These are phyloP conservation scores for Fusarium staphyleae DNA, from an alignment of 2,329 filamentous ascomycete species.

Conservation along the genomic window DNA sequence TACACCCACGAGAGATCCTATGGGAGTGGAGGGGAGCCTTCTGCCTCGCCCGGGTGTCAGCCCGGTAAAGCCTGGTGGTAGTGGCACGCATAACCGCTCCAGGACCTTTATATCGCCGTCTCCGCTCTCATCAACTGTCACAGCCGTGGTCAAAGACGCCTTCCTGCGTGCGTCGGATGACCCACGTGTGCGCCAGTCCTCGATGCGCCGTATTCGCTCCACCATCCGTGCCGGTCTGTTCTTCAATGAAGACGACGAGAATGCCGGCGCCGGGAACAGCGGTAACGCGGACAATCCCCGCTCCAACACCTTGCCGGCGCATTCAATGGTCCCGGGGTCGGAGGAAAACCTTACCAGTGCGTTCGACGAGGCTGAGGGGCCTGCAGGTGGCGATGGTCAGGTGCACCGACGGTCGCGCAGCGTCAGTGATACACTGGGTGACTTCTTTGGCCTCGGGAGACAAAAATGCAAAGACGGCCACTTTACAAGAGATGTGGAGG, in stretches of 20 bases:
- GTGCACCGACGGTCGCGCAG: slow-evolving; percentile 48
- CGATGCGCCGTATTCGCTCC: slow-evolving; percentile 56
- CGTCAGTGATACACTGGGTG: slow-evolving; percentile 52
- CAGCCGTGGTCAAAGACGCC: slow-evolving; percentile 63
- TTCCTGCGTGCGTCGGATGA: slow-evolving; percentile 56
- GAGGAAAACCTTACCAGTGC: slow-evolving; percentile 38
- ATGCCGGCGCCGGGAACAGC: slow-evolving; percentile 18
- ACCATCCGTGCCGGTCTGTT: slow-evolving; percentile 63
- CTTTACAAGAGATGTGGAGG: slow-evolving; percentile 33
- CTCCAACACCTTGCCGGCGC: slow-evolving; percentile 24
- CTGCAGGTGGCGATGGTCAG: slow-evolving; percentile 22
- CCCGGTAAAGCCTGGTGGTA: slow-evolving; percentile 40
- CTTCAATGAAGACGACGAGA: slow-evolving; percentile 55
- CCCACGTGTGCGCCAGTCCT: slow-evolving; percentile 51
- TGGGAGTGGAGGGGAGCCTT: slow-evolving; percentile 38
- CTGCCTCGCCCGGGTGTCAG: slow-evolving; percentile 42
- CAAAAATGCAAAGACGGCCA: slow-evolving; percentile 43
- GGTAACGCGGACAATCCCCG: slow-evolving; percentile 25
- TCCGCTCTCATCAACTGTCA: slow-evolving; percentile 66
- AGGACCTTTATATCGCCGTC: slow-evolving; percentile 65
- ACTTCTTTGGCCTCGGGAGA: slow-evolving; percentile 49
- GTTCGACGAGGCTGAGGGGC: slow-evolving; percentile 29
- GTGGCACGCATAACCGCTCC: slow-evolving; percentile 42
- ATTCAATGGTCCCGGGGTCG: slow-evolving; percentile 34
- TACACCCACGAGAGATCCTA: slow-evolving; percentile 45